Evolutionary conservation across 1,139 yeast species (phyloP).

Genomic region (Candida sanyaensis): DNA sequence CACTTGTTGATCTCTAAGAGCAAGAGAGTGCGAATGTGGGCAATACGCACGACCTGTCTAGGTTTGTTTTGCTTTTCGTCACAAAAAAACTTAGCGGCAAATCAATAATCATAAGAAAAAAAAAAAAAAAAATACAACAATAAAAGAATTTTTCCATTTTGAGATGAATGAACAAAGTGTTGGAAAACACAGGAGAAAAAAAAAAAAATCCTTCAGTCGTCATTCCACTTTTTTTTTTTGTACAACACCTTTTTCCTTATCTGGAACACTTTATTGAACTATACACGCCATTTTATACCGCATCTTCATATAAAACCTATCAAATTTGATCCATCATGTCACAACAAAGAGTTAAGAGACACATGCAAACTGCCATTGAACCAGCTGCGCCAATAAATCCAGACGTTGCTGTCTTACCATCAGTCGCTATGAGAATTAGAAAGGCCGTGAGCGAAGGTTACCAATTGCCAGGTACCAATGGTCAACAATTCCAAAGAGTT

Average conservation of each 20-base stretch:
- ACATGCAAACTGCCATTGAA: conserved; percentile 11
- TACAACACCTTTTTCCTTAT: background rate
- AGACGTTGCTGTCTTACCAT: conserved; percentile 36
- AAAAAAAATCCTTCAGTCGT: conserved; percentile 1
- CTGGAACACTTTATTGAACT: background rate
- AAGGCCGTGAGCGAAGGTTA: conserved; percentile 69
- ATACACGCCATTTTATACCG: background rate
- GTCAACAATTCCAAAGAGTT: conserved; percentile 35
- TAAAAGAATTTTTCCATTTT: background rate
- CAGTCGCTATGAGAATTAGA: conserved; percentile 71
- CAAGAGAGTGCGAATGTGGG: conserved; percentile 1
- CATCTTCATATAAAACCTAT: background rate
- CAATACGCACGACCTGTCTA: conserved; percentile 1
- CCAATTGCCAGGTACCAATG: conserved; percentile 20
- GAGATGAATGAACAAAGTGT: background rate
- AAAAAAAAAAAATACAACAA: background rate
- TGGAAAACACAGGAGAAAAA: background rate
- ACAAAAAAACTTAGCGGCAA: background rate
- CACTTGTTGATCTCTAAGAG: conserved; percentile 4
- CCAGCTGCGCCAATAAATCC: conserved; percentile 8
- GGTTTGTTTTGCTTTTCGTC: background rate
- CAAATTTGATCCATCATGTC: conserved; percentile 7
- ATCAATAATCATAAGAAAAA: background rate
- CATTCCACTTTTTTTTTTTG: conserved; percentile 5
- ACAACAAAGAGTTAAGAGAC: conserved; percentile 13